Evolutionary conservation across 257 asterid genomes (phyloP).

Genomic region (Solanum pinnatisectum): DNA sequence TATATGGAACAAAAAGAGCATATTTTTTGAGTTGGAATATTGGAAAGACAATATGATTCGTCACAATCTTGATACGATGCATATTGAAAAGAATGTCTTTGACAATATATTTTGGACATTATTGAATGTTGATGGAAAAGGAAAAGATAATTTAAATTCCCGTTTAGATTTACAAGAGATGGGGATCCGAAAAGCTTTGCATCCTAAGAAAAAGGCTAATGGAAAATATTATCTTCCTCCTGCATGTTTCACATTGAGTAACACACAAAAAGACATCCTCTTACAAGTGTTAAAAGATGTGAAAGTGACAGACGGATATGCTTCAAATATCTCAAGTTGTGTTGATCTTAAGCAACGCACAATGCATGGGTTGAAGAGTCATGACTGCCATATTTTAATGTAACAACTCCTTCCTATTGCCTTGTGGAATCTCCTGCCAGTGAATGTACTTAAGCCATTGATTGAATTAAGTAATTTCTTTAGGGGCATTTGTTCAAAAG

Average conservation of each 20-base stretch:
- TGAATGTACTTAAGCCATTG: background rate
- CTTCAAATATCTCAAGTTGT: background rate
- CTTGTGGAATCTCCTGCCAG: background rate
- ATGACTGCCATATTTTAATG: background rate
- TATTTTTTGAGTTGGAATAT: slow-evolving; percentile 5
- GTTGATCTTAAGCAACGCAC: background rate
- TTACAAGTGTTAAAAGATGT: background rate
- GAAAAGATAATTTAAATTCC: background rate
- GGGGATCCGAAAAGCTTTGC: too few species aligned
- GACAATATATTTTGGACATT: background rate
- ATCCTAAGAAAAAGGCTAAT: background rate
- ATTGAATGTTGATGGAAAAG: background rate
- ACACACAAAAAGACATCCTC: background rate
- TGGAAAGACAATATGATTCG: background rate
- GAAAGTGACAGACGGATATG: slow-evolving; percentile 1
- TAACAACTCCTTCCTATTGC: background rate
- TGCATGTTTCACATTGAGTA: background rate
- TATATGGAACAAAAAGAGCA: slow-evolving; percentile 1
- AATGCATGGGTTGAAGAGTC: background rate
- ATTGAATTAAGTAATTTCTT: background rate
- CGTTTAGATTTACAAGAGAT: too few species aligned
- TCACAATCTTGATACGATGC: slow-evolving; percentile 4
- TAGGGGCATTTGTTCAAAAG: background rate
- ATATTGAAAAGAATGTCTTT: slow-evolving; percentile 1
- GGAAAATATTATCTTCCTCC: background rate